Conservation (phyloP, 805 yeast genomes). For the Wickerhamomyces bisporus region DNA sequence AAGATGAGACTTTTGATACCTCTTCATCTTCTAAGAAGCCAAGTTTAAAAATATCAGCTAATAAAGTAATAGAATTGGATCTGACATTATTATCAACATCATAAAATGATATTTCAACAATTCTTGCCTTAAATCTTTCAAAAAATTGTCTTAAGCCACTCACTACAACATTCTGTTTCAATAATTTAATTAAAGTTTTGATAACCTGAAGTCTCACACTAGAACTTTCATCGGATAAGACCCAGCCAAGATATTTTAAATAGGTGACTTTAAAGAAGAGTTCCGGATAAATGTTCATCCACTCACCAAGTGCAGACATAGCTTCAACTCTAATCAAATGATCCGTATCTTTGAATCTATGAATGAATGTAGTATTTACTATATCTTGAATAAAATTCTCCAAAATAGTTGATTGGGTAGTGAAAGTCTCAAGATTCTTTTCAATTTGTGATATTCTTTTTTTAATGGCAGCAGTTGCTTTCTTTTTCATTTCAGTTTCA, state of each 20-base stretch:
- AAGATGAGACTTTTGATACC: constrained; percentile 35
- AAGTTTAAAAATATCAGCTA: constrained; percentile 48
- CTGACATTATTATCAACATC: constrained; percentile 57
- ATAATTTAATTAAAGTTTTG: constrained; percentile 46
- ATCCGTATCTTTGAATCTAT: constrained; percentile 78
- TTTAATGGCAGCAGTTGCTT: constrained; percentile 32
- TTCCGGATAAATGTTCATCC: constrained; percentile 72
- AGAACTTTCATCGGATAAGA: constrained; percentile 64
- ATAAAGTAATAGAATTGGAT: constrained; percentile 42
- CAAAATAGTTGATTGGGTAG: constrained; percentile 46
- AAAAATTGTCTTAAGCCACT: constrained; percentile 74
- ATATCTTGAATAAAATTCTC: constrained; percentile 60
- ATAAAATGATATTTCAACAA: constrained; percentile 55
- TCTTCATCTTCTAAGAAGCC: constrained; percentile 66
- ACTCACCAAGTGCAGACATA: constrained; percentile 52
- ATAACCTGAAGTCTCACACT: constrained; percentile 63
- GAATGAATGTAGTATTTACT: constrained; percentile 60
- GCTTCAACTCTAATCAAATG: constrained; percentile 68
- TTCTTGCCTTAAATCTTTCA: constrained; percentile 60
- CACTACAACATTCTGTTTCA: constrained; percentile 39
- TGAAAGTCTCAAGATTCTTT: constrained; percentile 34
- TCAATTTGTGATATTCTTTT: constrained; percentile 44
- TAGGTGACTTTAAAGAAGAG: constrained; percentile 63
- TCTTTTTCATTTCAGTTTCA: constrained; percentile 26
- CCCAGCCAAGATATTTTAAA: constrained; percentile 79